These are phyloP conservation scores for Tetragonia tetragonoides DNA, from an alignment of 148 eudicot species.

Conservation along the genomic window DNA sequence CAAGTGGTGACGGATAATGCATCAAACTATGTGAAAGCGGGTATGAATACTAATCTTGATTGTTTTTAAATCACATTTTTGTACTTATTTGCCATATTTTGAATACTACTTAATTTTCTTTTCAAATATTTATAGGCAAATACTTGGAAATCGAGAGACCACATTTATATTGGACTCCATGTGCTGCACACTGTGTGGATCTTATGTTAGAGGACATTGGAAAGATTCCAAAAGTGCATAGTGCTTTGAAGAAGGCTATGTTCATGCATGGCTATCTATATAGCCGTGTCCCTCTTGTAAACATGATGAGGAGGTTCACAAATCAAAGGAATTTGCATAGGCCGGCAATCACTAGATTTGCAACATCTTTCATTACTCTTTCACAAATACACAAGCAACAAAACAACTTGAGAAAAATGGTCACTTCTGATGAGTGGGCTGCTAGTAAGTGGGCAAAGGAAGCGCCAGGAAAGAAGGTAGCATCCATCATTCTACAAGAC, in stretches of 20 bases:
- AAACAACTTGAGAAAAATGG: constrained; percentile 21
- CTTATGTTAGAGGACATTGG: constrained; percentile 19
- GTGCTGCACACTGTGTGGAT: constrained; percentile 21
- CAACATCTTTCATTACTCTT: constrained; percentile 26
- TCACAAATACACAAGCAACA: constrained; percentile 8
- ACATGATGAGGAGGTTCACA: too few relatives aligned
- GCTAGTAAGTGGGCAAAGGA: constrained; percentile 12
- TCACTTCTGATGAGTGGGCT: constrained; percentile 16
- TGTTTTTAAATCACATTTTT: too few relatives aligned
- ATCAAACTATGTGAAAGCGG: constrained; percentile 11
- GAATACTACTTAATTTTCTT: too few relatives aligned
- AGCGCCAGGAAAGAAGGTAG: background rate
- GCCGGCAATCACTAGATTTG: constrained; percentile 7
- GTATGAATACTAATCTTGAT: background rate
- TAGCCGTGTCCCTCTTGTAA: too few relatives aligned
- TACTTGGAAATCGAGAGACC: too few relatives aligned
- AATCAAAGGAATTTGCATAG: background rate
- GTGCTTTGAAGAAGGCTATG: constrained; percentile 10
- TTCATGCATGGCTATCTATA: background rate
- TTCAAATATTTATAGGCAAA: too few relatives aligned
- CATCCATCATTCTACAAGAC: background rate
- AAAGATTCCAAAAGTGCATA: background rate
- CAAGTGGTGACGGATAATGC: constrained; percentile 18
- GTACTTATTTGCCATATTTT: too few relatives aligned
- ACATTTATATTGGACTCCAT: background rate